Evolutionary conservation across 352 stramenopile species (phyloP).

Genomic region (Pythium folliculosum): DNA sequence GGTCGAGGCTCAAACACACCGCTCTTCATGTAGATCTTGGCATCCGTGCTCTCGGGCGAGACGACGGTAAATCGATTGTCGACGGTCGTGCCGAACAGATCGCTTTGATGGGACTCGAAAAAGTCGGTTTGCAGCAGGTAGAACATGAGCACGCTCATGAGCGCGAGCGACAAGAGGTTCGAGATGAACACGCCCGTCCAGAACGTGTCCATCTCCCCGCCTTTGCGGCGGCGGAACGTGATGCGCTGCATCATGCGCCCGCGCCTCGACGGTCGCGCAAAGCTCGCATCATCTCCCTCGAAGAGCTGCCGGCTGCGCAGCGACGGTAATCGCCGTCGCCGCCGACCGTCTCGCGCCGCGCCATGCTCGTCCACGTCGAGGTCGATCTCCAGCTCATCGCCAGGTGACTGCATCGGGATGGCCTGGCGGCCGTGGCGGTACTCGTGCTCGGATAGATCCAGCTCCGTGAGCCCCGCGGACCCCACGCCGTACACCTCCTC

Average conservation of each 20-base stretch:
- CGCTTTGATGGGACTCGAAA: conserved; percentile 77
- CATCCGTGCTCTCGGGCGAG: conserved; percentile 52
- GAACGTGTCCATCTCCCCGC: conserved; percentile 56
- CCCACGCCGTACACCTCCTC: conserved; percentile 16
- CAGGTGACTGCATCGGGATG: conserved; percentile 72
- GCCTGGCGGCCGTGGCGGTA: conserved; percentile 56
- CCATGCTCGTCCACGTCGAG: conserved; percentile 30
- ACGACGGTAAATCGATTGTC: conserved; percentile 84
- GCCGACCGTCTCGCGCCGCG: conserved; percentile 21
- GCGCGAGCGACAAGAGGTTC: conserved; percentile 67
- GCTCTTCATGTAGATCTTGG: conserved; percentile 82
- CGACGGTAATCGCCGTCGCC: conserved; percentile 30
- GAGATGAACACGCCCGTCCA: conserved; percentile 73
- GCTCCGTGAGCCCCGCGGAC: conserved; percentile 23
- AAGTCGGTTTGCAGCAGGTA: conserved; percentile 84
- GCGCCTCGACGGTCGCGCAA: conserved; percentile 34
- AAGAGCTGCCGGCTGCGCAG: conserved; percentile 61
- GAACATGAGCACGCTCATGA: conserved; percentile 59
- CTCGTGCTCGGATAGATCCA: conserved; percentile 41
- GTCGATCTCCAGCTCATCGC: conserved; percentile 43
- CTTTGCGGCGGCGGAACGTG: conserved; percentile 57
- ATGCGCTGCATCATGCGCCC: conserved; percentile 53
- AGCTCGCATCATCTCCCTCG: conserved; percentile 35
- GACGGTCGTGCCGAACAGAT: conserved; percentile 80
- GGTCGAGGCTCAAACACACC: conserved; percentile 31